Evolutionary conservation across 768 basidiomycete species (phyloP).

Genomic region (Nidula microcarpa): DNA sequence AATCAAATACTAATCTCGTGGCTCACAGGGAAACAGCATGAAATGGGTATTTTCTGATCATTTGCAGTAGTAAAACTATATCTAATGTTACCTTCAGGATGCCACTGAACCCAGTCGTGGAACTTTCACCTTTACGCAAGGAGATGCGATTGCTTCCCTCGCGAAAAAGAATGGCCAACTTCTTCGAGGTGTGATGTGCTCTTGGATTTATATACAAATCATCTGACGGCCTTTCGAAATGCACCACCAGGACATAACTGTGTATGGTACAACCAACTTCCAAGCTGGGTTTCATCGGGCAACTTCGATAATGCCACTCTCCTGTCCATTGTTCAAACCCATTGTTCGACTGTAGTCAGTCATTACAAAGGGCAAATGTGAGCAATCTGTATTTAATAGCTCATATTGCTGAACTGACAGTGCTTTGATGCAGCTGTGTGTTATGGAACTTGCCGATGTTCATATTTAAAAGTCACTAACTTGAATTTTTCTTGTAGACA

Average conservation of each 20-base stretch:
- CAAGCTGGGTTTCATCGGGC: constrained; percentile 46
- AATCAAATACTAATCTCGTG: constrained; percentile 3
- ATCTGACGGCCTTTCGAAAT: neutral
- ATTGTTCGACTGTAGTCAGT: constrained; percentile 43
- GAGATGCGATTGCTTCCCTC: constrained; percentile 41
- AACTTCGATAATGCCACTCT: constrained; percentile 37
- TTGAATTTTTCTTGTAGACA: constrained; percentile 19
- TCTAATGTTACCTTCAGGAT: constrained; percentile 30
- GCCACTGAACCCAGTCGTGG: constrained; percentile 50
- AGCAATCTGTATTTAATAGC: constrained; percentile 1
- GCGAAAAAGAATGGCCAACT: constrained; percentile 45
- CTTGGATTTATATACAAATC: neutral
- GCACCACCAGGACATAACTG: constrained; percentile 34
- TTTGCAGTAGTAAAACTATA: constrained; percentile 27
- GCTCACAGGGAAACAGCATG: constrained; percentile 39
- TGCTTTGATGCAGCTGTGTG: neutral
- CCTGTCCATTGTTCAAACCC: constrained; percentile 40
- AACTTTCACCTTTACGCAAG: constrained; percentile 43
- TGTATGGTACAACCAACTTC: constrained; percentile 53
- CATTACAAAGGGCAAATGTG: constrained; percentile 54
- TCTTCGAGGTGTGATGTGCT: constrained; percentile 30
- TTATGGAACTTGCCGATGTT: neutral
- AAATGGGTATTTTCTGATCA: constrained; percentile 41
- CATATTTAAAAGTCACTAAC: neutral
- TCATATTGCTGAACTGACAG: no score